Evolutionary conservation across 108 stramenopile genomes (phyloP), one percentile per base, ranked within the genome.

Genomic region (Cyclotella cryptica): DNA sequence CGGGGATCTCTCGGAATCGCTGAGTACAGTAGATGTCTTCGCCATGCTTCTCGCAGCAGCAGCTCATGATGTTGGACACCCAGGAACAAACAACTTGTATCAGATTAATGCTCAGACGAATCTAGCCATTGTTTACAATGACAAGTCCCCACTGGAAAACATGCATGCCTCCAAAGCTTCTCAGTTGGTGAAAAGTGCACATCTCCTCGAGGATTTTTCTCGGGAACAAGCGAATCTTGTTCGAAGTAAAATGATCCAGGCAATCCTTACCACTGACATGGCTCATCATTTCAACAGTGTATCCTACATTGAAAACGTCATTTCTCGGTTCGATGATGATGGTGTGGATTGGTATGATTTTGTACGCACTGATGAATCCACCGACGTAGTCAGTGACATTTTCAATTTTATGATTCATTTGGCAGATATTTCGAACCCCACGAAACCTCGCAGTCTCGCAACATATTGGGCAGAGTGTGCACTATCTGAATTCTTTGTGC

Each of bases 1-100:
- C 27, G 61, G 62, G 15, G 72, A 75, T 45, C 40, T 76, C 14
- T 81, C 72, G 22, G 46, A 72, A 1, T 40, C 69, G 17, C 42
- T 86, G 12, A 65, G 77, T 21, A 76, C 72, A 3, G 24, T 89
- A 54, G 86, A 95, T 28, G 39, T 86, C 30, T 85, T 91, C 19
- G 85, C 87, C 7, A 79, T 95, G 6, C 67, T 92, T 15, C 35
- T 94, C 40, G 88, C 91, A 3, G 92, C 89, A 21, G 66, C 92
- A 5, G 78, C 86, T 49, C 96, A 97, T 79, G 96, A 97, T 71
- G 78, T 97, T n/a, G 89, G 88, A 14, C 96, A 97, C 75, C 93
- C 93, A 1, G 96, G 96, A 27, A 72, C 77, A 19, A 94, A 86
- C 72, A 97, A 97, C 71, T 53, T 75, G 10, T 97, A 80, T 66